Evolutionary conservation across 2,329 filamentous ascomycete species (phyloP), one percentile per base, ranked within the genome.

Genomic region (Clonostachys solani): DNA sequence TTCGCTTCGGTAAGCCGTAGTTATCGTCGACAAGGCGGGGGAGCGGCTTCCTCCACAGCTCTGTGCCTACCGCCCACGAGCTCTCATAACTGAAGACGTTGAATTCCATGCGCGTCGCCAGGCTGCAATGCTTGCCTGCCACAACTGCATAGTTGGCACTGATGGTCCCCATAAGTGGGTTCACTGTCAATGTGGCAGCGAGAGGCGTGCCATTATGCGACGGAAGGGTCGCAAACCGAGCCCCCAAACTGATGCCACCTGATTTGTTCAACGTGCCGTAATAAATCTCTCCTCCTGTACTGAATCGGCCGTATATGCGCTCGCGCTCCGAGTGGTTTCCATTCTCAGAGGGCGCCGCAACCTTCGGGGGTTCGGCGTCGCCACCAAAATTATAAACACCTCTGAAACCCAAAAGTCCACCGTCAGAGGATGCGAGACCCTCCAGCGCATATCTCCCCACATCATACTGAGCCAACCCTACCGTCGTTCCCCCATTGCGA

Each of bases 31-130:
- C 56, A 19, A 56, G 68, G 16, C 71, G 66, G 51, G 56, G 48
- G 15, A 68, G 63, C 17, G 73, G 74, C 57, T 82, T 86, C 59
- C 89, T 84, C 92, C 94, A 99, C 40, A 97, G 73, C 70, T 99
- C 94, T 71, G 90, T 89, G 13, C 94, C 94, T 19, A 97, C 80
- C 23, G 91, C 86, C 75, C 96, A 86, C 49, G 94, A 88, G 61
- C 90, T 96, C 72, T 99, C 94, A 72, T 96, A 99, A 63, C 90
- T 96, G 69, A 96, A 97, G 44, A 96, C 87, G 60, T 99, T 99
- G 69, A 99, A 99, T 61, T 95, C 91, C 69, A 97, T 92, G 44
- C 87, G 84, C 18, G 91, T 95, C 53, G 91, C 94, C 44, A 99
- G 78, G 12, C 90, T 88, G 55, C 95, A 81, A 58, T 90, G 83